Evolutionary conservation across 352 stramenopile genomes (phyloP).

Genomic region (Phytophthora pseudosyringae): DNA sequence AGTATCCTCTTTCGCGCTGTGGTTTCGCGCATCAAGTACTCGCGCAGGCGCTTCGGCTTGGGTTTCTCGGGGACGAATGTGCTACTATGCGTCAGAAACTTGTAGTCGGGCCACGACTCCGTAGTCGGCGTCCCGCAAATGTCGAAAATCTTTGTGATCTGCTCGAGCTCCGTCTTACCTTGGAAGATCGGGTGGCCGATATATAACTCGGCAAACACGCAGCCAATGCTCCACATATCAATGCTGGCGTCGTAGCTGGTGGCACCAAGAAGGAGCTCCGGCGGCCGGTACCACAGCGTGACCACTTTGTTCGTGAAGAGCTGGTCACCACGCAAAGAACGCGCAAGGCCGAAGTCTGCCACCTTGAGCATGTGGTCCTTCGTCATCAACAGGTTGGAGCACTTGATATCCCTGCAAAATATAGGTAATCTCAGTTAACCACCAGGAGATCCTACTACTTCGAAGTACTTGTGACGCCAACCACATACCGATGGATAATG

Average conservation of each 20-base stretch:
- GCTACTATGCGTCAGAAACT: conserved; percentile 80
- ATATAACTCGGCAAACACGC: conserved; percentile 88
- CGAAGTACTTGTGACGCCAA: background rate
- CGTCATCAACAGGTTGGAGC: conserved; percentile 88
- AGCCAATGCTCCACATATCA: conserved; percentile 96
- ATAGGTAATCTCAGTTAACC: background rate
- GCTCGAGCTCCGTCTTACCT: conserved; percentile 88
- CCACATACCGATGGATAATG: conserved; percentile 81
- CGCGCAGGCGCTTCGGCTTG: conserved; percentile 66
- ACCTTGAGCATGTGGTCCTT: conserved; percentile 85
- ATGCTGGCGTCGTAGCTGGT: conserved; percentile 94
- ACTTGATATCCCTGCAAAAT: conserved; percentile 90
- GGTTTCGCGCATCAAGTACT: conserved; percentile 82
- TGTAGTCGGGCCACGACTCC: conserved; percentile 87
- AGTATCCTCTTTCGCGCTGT: conserved; percentile 78
- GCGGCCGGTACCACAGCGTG: conserved; percentile 95
- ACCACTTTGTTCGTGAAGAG: conserved; percentile 97
- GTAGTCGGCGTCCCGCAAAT: conserved; percentile 86
- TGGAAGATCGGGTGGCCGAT: conserved; percentile 88
- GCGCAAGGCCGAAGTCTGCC: conserved; percentile 86
- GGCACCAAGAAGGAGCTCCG: conserved; percentile 94
- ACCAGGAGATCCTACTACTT: background rate
- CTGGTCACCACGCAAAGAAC: conserved; percentile 84
- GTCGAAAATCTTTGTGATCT: conserved; percentile 91
- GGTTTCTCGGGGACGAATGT: conserved; percentile 86